A percentile compares a stretch with the other conserved stretches of the same genome.
Evolutionary conservation across 2,329 filamentous ascomycete species (phyloP).

Genomic region (Dactylonectria macrodidyma): DNA sequence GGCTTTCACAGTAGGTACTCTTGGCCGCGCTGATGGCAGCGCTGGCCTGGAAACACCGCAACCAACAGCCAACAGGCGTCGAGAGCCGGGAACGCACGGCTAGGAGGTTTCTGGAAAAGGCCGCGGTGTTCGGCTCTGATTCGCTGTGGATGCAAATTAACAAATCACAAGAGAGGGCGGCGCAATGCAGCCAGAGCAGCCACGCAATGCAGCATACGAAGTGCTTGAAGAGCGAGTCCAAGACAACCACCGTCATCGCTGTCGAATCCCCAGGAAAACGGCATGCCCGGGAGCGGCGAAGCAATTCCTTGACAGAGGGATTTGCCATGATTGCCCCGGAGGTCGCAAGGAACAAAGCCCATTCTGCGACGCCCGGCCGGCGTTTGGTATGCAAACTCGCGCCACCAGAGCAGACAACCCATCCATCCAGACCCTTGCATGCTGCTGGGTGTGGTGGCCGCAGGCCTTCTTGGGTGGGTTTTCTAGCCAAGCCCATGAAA

Average conservation of each 20-base stretch:
- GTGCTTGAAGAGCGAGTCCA: constrained; percentile 13
- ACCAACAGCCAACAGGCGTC: neutral
- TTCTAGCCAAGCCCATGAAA: constrained; percentile 11
- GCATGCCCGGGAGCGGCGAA: constrained; percentile 27
- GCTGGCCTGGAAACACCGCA: neutral
- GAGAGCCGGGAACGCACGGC: neutral
- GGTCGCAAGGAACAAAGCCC: constrained; percentile 35
- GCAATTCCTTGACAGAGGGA: constrained; percentile 10
- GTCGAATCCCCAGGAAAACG: constrained; percentile 8
- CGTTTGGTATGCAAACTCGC: constrained; percentile 43
- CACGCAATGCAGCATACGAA: constrained; percentile 30
- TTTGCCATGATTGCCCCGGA: constrained; percentile 7
- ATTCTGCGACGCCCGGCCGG: constrained; percentile 34
- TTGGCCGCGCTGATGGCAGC: neutral
- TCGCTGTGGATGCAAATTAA: constrained; percentile 35
- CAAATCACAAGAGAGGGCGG: constrained; percentile 18
- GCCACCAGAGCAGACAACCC: constrained; percentile 30
- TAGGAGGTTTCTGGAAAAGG: constrained; percentile 1
- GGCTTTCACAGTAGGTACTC: neutral
- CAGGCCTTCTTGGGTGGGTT: constrained; percentile 20
- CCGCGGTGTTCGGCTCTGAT: constrained; percentile 27
- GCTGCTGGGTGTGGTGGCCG: constrained; percentile 20
- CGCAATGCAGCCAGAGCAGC: constrained; percentile 22
- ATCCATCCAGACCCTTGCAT: constrained; percentile 22
- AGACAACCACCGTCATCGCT: constrained; percentile 9